Evolutionary conservation across 495 filamentous ascomycete genomes (phyloP).

Genomic region (Parathielavia appendiculata): DNA sequence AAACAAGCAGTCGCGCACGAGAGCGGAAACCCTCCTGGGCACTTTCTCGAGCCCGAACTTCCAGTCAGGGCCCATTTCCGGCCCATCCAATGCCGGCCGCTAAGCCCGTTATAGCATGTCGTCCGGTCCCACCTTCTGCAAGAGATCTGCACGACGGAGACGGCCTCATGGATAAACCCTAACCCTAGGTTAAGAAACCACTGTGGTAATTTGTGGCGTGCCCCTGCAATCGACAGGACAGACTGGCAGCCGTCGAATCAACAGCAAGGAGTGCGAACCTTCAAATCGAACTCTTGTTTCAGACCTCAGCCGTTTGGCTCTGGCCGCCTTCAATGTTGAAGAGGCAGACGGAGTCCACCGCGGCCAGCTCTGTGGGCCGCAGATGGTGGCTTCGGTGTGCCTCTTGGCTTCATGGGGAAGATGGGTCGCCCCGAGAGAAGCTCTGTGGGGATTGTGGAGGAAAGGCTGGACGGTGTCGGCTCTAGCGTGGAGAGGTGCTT

Average conservation of each 20-base stretch:
- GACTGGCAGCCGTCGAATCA: background rate
- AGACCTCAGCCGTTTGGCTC: background rate
- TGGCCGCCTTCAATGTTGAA: background rate
- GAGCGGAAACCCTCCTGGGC: background rate
- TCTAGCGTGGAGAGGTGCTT: background rate
- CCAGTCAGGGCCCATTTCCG: background rate
- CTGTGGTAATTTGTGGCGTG: background rate
- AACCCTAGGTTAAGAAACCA: background rate
- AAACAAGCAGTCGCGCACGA: conserved; percentile 4
- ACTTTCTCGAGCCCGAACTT: background rate
- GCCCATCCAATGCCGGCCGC: background rate
- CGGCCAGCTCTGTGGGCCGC: background rate
- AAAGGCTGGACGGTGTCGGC: background rate
- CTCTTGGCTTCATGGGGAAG: conserved; percentile 9
- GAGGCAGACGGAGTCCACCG: background rate
- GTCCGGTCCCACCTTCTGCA: conserved; percentile 1
- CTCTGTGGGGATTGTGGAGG: conserved; percentile 9
- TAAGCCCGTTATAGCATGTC: conserved; percentile 8
- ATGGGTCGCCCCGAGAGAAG: background rate
- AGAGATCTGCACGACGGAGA: background rate
- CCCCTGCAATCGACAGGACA: no score
- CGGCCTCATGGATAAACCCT: background rate
- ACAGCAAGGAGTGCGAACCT: background rate
- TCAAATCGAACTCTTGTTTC: background rate
- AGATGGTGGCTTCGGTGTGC: background rate